Evolutionary conservation across 345 rosid genomes (phyloP).

Genomic region (Citrus australasica): DNA sequence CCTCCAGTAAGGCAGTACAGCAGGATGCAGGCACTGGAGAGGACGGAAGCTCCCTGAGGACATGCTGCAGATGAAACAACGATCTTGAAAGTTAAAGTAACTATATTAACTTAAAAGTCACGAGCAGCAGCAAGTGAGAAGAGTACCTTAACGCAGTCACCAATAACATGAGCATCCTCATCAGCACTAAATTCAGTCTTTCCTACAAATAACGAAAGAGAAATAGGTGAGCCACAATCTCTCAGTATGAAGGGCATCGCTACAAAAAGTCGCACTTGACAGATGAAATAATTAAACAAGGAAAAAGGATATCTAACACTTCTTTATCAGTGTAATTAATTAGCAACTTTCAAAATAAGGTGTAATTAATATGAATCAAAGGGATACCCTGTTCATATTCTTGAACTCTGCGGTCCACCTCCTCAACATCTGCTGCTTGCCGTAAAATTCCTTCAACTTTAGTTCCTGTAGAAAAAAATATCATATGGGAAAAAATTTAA

Average conservation of each 20-base stretch:
- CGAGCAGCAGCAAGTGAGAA: slow-evolving; percentile 10
- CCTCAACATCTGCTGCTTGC: slow-evolving; percentile 97
- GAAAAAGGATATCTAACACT: neutral
- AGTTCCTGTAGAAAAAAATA: slow-evolving; percentile 54
- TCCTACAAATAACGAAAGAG: slow-evolving; percentile 42
- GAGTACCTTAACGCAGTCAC: slow-evolving; percentile 94
- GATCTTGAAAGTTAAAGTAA: slow-evolving; percentile 19
- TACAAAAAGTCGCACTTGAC: neutral
- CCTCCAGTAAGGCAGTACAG: slow-evolving; percentile 94
- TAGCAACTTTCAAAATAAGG: slow-evolving; percentile 11
- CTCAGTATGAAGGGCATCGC: slow-evolving; percentile 11
- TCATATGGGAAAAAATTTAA: neutral
- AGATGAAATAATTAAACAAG: slow-evolving; percentile 9
- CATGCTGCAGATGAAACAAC: slow-evolving; percentile 62
- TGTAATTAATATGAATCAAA: slow-evolving; percentile 10
- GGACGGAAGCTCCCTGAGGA: slow-evolving; percentile 93
- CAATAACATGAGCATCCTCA: slow-evolving; percentile 98
- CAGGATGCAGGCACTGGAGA: slow-evolving; percentile 98
- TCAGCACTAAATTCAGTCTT: slow-evolving; percentile 75
- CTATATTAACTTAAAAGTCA: slow-evolving; percentile 13
- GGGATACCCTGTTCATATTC: slow-evolving; percentile 88
- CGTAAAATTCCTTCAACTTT: slow-evolving; percentile 89
- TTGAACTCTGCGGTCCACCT: slow-evolving; percentile 91
- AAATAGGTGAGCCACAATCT: slow-evolving; percentile 10
- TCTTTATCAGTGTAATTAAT: neutral